These are phyloP conservation scores for Gaertneriomyces semiglobifer DNA, from an alignment of 192 early-diverging fungal genomes.

Conservation along the genomic window DNA sequence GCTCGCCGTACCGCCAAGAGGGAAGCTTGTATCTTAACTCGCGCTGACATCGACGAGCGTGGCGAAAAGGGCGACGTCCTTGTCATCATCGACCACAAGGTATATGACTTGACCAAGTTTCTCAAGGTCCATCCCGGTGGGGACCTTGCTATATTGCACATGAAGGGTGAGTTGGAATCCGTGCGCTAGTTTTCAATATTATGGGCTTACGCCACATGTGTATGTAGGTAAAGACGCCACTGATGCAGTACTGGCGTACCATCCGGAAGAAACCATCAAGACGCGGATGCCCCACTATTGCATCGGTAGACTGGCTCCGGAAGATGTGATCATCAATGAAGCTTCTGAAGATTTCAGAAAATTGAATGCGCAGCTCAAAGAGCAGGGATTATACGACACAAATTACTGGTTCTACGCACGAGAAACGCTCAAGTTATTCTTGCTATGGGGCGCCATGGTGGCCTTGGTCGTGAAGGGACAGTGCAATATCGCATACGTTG, in stretches of 20 bases:
- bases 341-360: conserved; percentile 52
- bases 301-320: conserved; percentile 57
- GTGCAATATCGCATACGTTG: conserved; percentile 21
- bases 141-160: conserved; percentile 76
- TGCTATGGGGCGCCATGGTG: too few relatives aligned
- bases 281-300: conserved; percentile 73
- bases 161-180: conserved; percentile 22
- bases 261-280: conserved; percentile 76
- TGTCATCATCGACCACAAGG: conserved; percentile 79
- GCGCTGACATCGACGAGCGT: conserved; percentile 3
- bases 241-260: conserved; percentile 79
- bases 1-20: too few relatives aligned
- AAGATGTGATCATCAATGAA: neutral
- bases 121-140: conserved; percentile 85
- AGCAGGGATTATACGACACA: conserved; percentile 63
- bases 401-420: conserved; percentile 47
- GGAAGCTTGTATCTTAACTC: too few relatives aligned
- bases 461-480: neutral
- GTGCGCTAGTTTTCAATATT: neutral
- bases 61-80: conserved; percentile 52
- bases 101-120: conserved; percentile 79
- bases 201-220: conserved; percentile 2
- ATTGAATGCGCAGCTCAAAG: conserved; percentile 63
- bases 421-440: too few relatives aligned
- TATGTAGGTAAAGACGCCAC: conserved; percentile 76